Percentiles rank a stretch among this genome's conserved stretches.
These are phyloP conservation scores for Paraphoma sp. DNA, from an alignment of 2,329 filamentous ascomycete species.

Conservation along the genomic window DNA sequence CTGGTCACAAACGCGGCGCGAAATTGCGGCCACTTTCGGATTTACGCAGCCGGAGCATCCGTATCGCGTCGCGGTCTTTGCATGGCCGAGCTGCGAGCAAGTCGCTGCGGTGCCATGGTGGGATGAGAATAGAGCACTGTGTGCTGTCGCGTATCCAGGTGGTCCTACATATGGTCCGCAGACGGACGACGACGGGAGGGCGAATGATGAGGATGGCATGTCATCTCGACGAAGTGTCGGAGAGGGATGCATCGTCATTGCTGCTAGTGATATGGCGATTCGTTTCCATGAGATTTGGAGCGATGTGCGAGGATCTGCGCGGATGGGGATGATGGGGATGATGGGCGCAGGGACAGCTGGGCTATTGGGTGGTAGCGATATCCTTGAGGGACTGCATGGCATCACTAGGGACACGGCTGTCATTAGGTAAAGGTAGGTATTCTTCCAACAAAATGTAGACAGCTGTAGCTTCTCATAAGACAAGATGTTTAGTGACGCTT, in stretches of 20 bases:
- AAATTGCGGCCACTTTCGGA: slow-evolving; percentile 93
- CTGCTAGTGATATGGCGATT: slow-evolving; percentile 88
- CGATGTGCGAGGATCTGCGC: slow-evolving; percentile 57
- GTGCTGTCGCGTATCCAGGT: slow-evolving; percentile 84
- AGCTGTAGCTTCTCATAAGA: too few species aligned
- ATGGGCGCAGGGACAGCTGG: slow-evolving; percentile 37
- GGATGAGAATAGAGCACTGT: slow-evolving; percentile 79
- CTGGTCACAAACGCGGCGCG: slow-evolving; percentile 84
- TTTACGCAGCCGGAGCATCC: slow-evolving; percentile 91
- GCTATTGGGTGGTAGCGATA: slow-evolving; percentile 80
- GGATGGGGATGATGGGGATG: slow-evolving; percentile 65
- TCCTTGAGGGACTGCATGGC: slow-evolving; percentile 81
- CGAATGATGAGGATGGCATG: slow-evolving; percentile 59
- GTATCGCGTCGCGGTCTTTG: slow-evolving; percentile 88
- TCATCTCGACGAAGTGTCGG: slow-evolving; percentile 64
- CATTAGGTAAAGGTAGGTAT: slow-evolving; percentile 44
- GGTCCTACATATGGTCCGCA: slow-evolving; percentile 53
- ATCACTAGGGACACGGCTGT: slow-evolving; percentile 70
- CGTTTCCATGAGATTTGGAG: slow-evolving; percentile 97
- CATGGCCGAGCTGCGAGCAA: slow-evolving; percentile 90
- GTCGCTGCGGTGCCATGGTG: slow-evolving; percentile 86
- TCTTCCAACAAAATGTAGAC: slow-evolving; percentile 51
- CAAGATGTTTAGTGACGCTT: too few species aligned
- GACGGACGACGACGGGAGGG: slow-evolving; percentile 22
- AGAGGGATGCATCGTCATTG: slow-evolving; percentile 88